Evolutionary conservation across 805 yeast species (phyloP).

Genomic region (Cyberlindnera maclurae): DNA sequence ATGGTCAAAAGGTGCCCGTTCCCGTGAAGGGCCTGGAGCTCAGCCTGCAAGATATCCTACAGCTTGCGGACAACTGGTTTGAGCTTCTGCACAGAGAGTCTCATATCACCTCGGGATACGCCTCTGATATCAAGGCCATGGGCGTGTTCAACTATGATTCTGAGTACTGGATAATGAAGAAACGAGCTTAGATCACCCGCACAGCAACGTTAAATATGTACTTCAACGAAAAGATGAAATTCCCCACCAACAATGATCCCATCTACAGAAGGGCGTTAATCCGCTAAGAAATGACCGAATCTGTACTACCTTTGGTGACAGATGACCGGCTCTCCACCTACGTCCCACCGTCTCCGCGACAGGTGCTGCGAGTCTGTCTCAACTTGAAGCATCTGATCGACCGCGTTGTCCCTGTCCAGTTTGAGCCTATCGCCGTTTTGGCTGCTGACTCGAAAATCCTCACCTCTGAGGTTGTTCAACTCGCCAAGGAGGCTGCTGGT

Average conservation of each 20-base stretch:
- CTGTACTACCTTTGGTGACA: conserved; percentile 15
- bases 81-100: conserved; percentile 36
- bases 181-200: neutral
- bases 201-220: neutral
- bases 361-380: conserved; percentile 59
- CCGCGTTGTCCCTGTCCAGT: conserved; percentile 59
- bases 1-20: conserved; percentile 19
- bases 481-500: conserved; percentile 72
- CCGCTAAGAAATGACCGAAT: conserved; percentile 5
- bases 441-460: conserved; percentile 54
- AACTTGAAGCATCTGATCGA: conserved; percentile 72
- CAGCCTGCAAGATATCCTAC: conserved; percentile 45
- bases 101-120: conserved; percentile 43
- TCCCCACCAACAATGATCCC: neutral
- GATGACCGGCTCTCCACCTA: conserved; percentile 17
- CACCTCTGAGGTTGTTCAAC: conserved; percentile 47
- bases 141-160: conserved; percentile 55
- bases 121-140: conserved; percentile 41
- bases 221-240: neutral
- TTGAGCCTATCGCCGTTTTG: conserved; percentile 41
- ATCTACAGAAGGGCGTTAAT: neutral
- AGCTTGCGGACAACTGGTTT: conserved; percentile 45
- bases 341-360: conserved; percentile 52
- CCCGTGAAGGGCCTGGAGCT: conserved; percentile 54
- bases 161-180: conserved; percentile 59